A percentile compares a stretch with the other conserved stretches of the same genome.
Conservation (phyloP, 768 basidiomycete genomes). For the Cystoderma amianthinum region DNA sequence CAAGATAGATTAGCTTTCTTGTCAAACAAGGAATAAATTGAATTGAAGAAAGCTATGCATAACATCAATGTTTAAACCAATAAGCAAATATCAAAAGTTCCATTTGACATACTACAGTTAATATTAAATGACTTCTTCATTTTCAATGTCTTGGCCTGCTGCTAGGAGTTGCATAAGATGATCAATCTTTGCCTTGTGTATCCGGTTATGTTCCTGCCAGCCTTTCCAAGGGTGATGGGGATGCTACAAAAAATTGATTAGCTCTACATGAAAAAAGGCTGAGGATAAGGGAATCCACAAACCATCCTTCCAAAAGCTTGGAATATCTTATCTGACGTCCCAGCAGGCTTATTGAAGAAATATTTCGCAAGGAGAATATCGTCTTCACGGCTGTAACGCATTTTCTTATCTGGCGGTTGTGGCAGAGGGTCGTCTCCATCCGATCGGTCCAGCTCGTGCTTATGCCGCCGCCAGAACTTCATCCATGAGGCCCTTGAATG, state of each 20-base stretch:
- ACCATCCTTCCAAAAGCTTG: constrained; percentile 73
- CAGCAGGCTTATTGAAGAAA: constrained; percentile 68
- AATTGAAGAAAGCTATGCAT: too few relatives aligned
- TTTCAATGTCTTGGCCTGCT: constrained; percentile 46
- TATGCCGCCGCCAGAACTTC: constrained; percentile 88
- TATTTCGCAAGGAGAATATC: constrained; percentile 74
- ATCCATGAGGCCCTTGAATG: constrained; percentile 92
- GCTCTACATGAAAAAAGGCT: constrained; percentile 3
- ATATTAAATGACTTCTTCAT: too few relatives aligned
- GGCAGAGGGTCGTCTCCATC: constrained; percentile 69
- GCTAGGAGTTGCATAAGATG: constrained; percentile 60
- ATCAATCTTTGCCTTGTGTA: constrained; percentile 83
- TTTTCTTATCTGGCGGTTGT: constrained; percentile 77
- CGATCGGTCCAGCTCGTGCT: constrained; percentile 67
- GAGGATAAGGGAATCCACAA: constrained; percentile 17
- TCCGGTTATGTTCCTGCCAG: constrained; percentile 89
- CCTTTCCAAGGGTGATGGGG: constrained; percentile 92
- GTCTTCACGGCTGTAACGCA: constrained; percentile 77
- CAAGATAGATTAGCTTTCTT: too few relatives aligned
- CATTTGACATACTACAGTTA: too few relatives aligned
- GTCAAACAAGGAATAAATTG: too few relatives aligned
- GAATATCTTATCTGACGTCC: constrained; percentile 80
- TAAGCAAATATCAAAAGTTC: too few relatives aligned
- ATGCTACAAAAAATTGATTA: constrained; percentile 38
- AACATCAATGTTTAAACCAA: too few relatives aligned